phyloP scores from a whole-genome alignment of 192 early-diverging fungal genomes.

The Gonapodya prolifera region DNA sequence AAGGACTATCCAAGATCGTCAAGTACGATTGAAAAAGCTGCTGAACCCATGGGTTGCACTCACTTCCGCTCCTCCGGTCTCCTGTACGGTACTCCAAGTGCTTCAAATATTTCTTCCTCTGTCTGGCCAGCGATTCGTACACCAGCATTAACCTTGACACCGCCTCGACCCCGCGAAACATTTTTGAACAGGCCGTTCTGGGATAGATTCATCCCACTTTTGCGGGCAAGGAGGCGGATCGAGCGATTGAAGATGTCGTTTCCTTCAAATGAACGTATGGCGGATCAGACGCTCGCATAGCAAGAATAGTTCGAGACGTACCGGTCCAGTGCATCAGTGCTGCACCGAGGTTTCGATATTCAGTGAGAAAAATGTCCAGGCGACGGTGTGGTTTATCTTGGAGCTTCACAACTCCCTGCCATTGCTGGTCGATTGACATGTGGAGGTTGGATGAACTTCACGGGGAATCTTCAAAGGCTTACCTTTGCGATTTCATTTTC shows the following conservation, averaged over 20 bases:
- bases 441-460: slow-evolving; percentile 16
- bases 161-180: slow-evolving; percentile 11
- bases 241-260: slow-evolving; percentile 29
- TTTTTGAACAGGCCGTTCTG: slow-evolving; percentile 23
- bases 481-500: slow-evolving; percentile 11
- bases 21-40: no score
- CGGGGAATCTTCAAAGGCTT: slow-evolving; percentile 16
- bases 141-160: slow-evolving; percentile 15
- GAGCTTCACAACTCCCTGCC: not conserved
- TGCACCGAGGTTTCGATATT: slow-evolving; percentile 21
- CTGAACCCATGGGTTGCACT: slow-evolving; percentile 14
- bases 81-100: not conserved
- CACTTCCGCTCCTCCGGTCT: not conserved
- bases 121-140: slow-evolving; percentile 21
- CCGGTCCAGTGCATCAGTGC: slow-evolving; percentile 18
- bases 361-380: not conserved
- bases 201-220: slow-evolving; percentile 19
- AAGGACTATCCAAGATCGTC: no score
- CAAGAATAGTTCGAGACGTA: no score
- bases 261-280: slow-evolving; percentile 19
- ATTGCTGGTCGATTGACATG: slow-evolving; percentile 20
- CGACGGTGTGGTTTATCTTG: not conserved
- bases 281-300: no score
- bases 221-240: slow-evolving; percentile 21
- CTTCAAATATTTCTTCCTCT: slow-evolving; percentile 7